These are phyloP conservation scores for Lathyrus sativus DNA, from an alignment of 306 rosid species.

Conservation along the genomic window DNA sequence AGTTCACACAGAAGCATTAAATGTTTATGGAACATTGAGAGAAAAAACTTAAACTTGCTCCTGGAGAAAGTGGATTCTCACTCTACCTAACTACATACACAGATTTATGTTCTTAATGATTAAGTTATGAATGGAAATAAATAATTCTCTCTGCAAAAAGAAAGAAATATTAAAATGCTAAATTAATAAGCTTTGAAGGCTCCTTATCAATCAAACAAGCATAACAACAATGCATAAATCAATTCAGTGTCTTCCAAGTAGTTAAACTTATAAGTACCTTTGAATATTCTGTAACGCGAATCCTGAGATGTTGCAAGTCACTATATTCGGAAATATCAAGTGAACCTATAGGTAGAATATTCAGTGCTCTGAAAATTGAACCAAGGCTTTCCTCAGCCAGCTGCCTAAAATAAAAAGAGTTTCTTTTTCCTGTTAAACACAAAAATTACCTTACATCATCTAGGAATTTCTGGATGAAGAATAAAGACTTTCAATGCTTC, in stretches of 20 bases:
- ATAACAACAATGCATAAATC: conserved; percentile 40
- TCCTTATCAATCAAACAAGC: conserved; percentile 35
- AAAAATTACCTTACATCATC: conserved; percentile 42
- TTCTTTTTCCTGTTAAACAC: conserved; percentile 65
- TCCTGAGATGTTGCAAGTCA: conserved; percentile 55
- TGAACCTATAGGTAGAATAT: conserved; percentile 43
- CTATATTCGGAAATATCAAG: conserved; percentile 42
- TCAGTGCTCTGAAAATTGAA: conserved; percentile 60
- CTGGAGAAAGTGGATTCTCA: conserved; percentile 6
- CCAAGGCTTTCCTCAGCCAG: conserved; percentile 67
- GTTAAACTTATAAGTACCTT: conserved; percentile 49
- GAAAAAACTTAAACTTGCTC: conserved; percentile 1
- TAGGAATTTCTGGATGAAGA: conserved; percentile 44
- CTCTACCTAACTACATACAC: conserved; percentile 5
- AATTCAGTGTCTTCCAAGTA: conserved; percentile 31
- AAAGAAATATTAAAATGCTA: conserved; percentile 9
- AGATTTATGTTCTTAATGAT: conserved; percentile 13
- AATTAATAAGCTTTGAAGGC: conserved; percentile 26
- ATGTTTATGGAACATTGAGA: neutral
- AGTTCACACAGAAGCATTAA: conserved; percentile 36
- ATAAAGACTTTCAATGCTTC: conserved; percentile 37
- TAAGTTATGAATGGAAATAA: conserved; percentile 1
- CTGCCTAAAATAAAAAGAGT: conserved; percentile 56
- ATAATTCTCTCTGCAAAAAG: conserved; percentile 25
- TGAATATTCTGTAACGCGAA: conserved; percentile 71